These are phyloP conservation scores for Barbarea vulgaris DNA, from an alignment of 345 rosid genomes.

Conservation along the genomic window DNA sequence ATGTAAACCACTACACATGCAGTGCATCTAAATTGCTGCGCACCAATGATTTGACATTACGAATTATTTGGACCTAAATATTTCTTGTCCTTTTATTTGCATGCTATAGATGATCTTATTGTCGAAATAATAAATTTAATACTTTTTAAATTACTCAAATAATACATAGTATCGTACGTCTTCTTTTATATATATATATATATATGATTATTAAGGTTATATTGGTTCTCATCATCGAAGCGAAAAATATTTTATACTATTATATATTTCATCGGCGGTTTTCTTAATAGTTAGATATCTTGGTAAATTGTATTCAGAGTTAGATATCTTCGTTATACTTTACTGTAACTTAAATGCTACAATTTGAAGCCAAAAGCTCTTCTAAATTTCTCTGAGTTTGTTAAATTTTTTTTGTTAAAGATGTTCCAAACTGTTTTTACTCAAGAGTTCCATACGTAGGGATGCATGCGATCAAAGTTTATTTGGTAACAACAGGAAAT, in stretches of 20 bases:
- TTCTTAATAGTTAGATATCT: background rate
- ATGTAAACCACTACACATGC: slow-evolving; percentile 33
- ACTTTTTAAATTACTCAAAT: background rate
- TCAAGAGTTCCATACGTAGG: background rate
- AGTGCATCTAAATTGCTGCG: slow-evolving; percentile 29
- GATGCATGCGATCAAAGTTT: slow-evolving; percentile 1
- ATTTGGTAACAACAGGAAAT: slow-evolving; percentile 4
- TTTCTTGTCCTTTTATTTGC: slow-evolving; percentile 31
- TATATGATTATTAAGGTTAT: background rate
- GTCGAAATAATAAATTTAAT: background rate
- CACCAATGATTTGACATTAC: slow-evolving; percentile 19
- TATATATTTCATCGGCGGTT: background rate
- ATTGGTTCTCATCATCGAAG: background rate
- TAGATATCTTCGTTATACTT: background rate
- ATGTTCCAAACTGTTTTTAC: slow-evolving; percentile 7
- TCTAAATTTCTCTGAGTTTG: background rate
- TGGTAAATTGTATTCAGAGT: background rate
- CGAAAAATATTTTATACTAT: background rate
- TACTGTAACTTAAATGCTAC: background rate
- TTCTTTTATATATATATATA: background rate
- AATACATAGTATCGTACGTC: background rate
- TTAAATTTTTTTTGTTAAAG: background rate
- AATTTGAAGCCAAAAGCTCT: background rate
- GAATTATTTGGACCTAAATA: slow-evolving; percentile 19
- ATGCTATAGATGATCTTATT: slow-evolving; percentile 1